These are phyloP conservation scores for Metschnikowia dekortorum DNA, from an alignment of 805 yeast species.

Conservation along the genomic window DNA sequence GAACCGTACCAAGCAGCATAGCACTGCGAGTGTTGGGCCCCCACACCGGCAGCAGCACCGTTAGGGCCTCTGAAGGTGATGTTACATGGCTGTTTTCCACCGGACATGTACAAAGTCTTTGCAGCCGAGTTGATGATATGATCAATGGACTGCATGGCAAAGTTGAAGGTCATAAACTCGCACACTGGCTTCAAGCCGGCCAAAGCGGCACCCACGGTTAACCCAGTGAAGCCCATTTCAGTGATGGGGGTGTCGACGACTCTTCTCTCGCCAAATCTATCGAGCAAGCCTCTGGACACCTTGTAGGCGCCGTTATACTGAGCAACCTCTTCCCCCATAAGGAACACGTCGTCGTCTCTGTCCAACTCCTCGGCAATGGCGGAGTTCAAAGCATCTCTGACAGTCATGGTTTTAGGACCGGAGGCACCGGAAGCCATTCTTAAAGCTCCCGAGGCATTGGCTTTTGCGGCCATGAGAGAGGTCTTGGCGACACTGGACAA, in stretches of 20 bases:
- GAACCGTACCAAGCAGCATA: constrained; percentile 97
- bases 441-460: constrained; percentile 19
- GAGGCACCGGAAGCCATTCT: constrained; percentile 46
- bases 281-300: constrained; percentile 91
- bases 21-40: constrained; percentile 98
- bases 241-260: constrained; percentile 96
- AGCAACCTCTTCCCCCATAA: constrained; percentile 99
- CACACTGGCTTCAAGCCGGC: constrained; percentile 95
- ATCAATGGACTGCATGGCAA: constrained; percentile 99
- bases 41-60: constrained; percentile 99
- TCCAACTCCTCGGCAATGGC: constrained; percentile 98
- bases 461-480: constrained; percentile 35
- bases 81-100: constrained; percentile 97
- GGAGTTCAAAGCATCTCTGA: constrained; percentile 92
- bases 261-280: constrained; percentile 91
- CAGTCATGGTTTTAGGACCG: constrained; percentile 67
- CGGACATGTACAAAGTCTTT: constrained; percentile 98
- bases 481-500: constrained; percentile 40
- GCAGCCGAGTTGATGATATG: constrained; percentile 98
- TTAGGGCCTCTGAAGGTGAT: constrained; percentile 99
- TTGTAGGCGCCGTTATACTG: constrained; percentile 99
- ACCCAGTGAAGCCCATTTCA: constrained; percentile 97
- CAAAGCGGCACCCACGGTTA: constrained; percentile 93
- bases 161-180: constrained; percentile 98
- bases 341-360: constrained; percentile 87